Evolutionary conservation across 768 basidiomycete genomes (phyloP), one percentile per base, ranked within the genome.

Genomic region (Podaxis sp.): DNA sequence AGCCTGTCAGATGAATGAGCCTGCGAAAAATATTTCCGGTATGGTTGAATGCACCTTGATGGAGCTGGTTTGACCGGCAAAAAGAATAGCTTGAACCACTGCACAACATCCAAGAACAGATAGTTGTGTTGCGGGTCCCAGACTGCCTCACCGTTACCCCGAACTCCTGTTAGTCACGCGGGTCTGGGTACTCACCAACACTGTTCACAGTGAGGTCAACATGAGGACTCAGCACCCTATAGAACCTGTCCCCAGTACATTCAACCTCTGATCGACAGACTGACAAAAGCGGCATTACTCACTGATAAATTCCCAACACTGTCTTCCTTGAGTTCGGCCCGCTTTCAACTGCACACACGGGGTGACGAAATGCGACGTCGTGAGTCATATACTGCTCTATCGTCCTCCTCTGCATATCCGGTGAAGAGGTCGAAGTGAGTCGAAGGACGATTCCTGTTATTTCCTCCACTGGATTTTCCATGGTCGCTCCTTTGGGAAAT

Each of bases 251-350:
- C 2, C 40, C 61, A 24, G 8, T 24, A 7, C 39, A 33, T 44
- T 44, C 58, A 4, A 12, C 9, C 19, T 3, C 15, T 38, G 19
- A 48, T 2, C 19, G 2, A 26, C 5, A 24, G 9, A 56, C 6
- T 26, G 11, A 46, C 17, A 15, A 8, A 13, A n/a, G 42, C 17
- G 44, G n/a, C n/a, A 46, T 15, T 44, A 70, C 81, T 33, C 62
- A 84, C 82, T 87, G 85, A 69, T 84, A 87, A 33, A 89, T 78
- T 9, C 78, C 84, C 2, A 88, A 75, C 28, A 89, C 75, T 19
- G 75, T 72, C 17, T 84, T 80, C 57, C 87, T 78, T 15, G 87
- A 87, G 58, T 78, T 77, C n/a, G 80, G 77, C 0, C 69, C 78
- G 3, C 80, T 72, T 2, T 69, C 59, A 13, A 89, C 80, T 46